Evolutionary conservation across 2,329 filamentous ascomycete species (phyloP).

Genomic region (Trichoderma sp.): DNA sequence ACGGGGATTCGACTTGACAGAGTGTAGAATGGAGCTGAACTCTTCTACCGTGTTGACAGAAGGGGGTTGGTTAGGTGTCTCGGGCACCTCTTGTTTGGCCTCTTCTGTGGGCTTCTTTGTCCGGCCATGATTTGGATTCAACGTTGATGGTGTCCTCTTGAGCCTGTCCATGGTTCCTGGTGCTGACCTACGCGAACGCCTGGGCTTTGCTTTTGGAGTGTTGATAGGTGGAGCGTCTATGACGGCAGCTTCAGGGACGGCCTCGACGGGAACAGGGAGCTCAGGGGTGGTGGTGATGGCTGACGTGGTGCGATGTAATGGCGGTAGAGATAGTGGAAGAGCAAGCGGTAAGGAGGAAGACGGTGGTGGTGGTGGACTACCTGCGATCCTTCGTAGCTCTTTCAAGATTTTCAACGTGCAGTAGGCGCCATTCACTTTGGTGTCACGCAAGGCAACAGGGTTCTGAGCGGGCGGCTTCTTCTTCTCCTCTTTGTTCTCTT

Average conservation of each 20-base stretch:
- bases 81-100: background rate
- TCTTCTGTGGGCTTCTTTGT: conserved; percentile 28
- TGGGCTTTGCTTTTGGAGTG: conserved; percentile 33
- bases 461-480: conserved; percentile 41
- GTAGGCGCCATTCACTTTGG: conserved; percentile 49
- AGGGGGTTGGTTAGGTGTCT: conserved; percentile 21
- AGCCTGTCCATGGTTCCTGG: conserved; percentile 39
- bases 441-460: conserved; percentile 49
- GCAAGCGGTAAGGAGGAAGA: background rate
- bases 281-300: conserved; percentile 5
- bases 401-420: conserved; percentile 46
- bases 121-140: conserved; percentile 43
- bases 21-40: conserved; percentile 50
- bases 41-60: conserved; percentile 17
- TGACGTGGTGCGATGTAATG: conserved; percentile 20
- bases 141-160: conserved; percentile 37
- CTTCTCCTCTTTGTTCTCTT: conserved; percentile 33
- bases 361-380: conserved; percentile 20
- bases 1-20: conserved; percentile 53
- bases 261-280: conserved; percentile 15
- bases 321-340: background rate
- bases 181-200: conserved; percentile 45
- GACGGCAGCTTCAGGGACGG: background rate
- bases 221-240: conserved; percentile 1
- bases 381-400: conserved; percentile 43